Conservation (phyloP, 805 yeast species). For the Kuraishia capsulata region DNA sequence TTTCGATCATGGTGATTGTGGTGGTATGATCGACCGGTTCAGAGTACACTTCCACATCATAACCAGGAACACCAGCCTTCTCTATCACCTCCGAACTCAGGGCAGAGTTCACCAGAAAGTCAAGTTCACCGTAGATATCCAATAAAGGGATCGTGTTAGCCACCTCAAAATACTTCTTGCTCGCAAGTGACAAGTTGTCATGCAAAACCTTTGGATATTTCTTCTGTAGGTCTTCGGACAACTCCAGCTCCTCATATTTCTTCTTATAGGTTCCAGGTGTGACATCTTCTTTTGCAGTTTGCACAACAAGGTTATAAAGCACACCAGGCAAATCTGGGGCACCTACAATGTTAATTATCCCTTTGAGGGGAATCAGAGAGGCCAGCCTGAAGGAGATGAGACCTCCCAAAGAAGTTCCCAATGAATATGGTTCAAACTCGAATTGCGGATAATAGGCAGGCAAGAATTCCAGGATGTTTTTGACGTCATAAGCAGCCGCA, state of each 20-base stretch:
- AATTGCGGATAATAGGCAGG: conserved; percentile 24
- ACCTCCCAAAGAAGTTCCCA: conserved; percentile 50
- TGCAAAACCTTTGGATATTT: not conserved
- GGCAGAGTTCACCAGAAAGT: not conserved
- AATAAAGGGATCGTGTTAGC: not conserved
- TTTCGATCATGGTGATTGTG: not conserved
- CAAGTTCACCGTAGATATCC: not conserved
- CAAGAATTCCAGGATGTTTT: conserved; percentile 31
- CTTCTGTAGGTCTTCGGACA: not conserved
- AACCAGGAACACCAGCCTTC: not conserved
- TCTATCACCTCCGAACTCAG: not conserved
- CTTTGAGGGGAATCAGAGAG: conserved; percentile 19
- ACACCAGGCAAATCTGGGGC: not conserved
- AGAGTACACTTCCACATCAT: not conserved
- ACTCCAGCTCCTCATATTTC: not conserved
- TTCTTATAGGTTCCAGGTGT: not conserved
- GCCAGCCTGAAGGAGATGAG: conserved; percentile 41
- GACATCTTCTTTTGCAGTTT: not conserved
- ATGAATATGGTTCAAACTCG: conserved; percentile 24
- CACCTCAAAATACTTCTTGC: not conserved
- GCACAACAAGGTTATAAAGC: not conserved
- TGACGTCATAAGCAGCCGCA: conserved; percentile 35
- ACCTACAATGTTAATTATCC: not conserved
- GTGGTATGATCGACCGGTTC: not conserved
- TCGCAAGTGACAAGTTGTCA: not conserved